These are phyloP conservation scores for Chlorella sp. DNA, from an alignment of 139 green algal species.

Conservation along the genomic window DNA sequence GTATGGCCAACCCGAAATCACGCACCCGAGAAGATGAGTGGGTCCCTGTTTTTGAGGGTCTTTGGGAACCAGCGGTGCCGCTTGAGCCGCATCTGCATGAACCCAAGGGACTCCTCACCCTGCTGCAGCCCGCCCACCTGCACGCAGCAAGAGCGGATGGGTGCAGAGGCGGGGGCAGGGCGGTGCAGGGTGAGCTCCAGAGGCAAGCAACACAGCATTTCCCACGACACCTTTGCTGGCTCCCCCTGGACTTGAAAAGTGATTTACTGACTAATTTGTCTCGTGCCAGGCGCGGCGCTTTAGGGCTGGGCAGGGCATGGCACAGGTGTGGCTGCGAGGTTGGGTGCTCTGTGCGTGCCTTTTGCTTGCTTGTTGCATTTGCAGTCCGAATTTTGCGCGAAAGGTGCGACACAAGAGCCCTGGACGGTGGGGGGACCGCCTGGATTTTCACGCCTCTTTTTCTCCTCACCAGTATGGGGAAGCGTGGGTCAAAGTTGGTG, in stretches of 20 bases:
- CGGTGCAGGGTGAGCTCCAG: neutral
- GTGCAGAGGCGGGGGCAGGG: neutral
- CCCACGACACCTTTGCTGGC: too few relatives aligned
- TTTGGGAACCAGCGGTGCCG: slow-evolving; percentile 83
- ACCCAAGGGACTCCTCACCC: slow-evolving; percentile 85
- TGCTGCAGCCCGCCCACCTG: slow-evolving; percentile 86
- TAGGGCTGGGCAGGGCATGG: neutral
- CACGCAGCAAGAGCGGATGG: slow-evolving; percentile 42
- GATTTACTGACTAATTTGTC: too few relatives aligned
- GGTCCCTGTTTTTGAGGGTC: slow-evolving; percentile 94
- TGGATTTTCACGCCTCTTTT: neutral
- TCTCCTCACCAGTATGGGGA: slow-evolving; percentile 80
- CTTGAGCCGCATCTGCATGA: slow-evolving; percentile 89
- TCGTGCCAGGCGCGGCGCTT: neutral
- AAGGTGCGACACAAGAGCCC: neutral
- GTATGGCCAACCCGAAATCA: neutral
- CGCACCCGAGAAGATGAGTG: slow-evolving; percentile 84
- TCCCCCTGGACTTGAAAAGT: too few relatives aligned
- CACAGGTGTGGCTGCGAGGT: neutral
- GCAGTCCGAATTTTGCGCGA: too few relatives aligned
- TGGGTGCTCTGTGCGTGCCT: too few relatives aligned
- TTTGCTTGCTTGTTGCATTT: too few relatives aligned
- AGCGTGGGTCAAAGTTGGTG: slow-evolving; percentile 79
- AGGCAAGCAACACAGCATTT: neutral
- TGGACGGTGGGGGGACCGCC: neutral